Base-by-base conservation (phyloP, 306 rosid species). In the Luffa aegyptiaca region DNA sequence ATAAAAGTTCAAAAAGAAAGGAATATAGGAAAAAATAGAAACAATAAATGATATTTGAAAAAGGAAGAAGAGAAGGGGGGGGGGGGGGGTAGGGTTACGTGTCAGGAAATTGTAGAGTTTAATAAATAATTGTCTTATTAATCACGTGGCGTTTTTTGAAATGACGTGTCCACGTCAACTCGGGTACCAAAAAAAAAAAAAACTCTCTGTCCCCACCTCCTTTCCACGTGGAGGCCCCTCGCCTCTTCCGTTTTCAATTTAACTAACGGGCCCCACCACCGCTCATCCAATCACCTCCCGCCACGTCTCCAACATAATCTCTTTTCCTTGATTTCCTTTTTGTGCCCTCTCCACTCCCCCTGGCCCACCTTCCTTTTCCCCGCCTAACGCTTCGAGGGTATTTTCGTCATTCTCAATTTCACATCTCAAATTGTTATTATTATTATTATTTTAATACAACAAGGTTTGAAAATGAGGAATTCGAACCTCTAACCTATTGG, bases 151-250 rank as follows among this genome's bases (percentile, higher is more conserved):
- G 18, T 12, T 44, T 26, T 70, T 70, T 20, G 10, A 42, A 37
- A 70, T 70, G 55, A 10, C 33, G 20, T 44, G 76, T 70, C 76
- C 16, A 70, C 37, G 49, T 70, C 76, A 70, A 70, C 10, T 45
- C 53, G 31, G 36, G 36, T 42, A 44, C 55, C 53, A 55, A 18
- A 44, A 44, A 70, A 9, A 18, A 8, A 44, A 51, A 51, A 49
- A 51, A 51, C 2, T 9, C 49, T 5, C 12, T 45, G 49, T 45
- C 46, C 51, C 74, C 45, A 64, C 45, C 13, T 11, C 16, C 58
- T 71, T 71, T 71, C 77, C 77, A 71, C 77, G 77, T 71, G 75
- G 73, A 39, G 6, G 33, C 49, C n/a, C 9, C 73, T 66, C 73
- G 26, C 14, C 0, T 39, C 18, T 44, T n/a, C 31, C 71, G 13